A percentile compares a stretch with the other conserved stretches of the same genome.
Conservation (phyloP, 495 filamentous ascomycete species). For the Pyrenula massariospora region DNA sequence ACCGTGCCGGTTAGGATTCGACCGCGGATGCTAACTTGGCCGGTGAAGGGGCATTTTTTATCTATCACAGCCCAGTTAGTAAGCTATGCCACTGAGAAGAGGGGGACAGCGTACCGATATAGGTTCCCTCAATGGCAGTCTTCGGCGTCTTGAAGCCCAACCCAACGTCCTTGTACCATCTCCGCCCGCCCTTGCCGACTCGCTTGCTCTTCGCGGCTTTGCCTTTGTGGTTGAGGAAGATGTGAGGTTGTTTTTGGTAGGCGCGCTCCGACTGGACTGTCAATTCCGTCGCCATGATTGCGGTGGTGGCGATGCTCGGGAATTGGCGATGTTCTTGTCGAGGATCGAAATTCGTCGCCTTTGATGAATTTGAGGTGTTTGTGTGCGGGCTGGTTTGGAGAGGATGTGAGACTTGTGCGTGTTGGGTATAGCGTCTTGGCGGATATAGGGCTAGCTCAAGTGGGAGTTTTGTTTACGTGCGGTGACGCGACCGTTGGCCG, state of each 20-base stretch:
- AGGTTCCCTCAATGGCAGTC: slow-evolving; percentile 92
- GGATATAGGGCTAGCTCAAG: neutral
- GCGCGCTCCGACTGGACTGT: slow-evolving; percentile 96
- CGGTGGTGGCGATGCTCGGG: slow-evolving; percentile 37
- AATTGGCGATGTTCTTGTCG: slow-evolving; percentile 18
- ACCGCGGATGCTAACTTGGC: slow-evolving; percentile 94
- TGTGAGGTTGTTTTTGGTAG: slow-evolving; percentile 99
- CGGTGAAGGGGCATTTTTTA: slow-evolving; percentile 99
- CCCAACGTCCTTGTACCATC: slow-evolving; percentile 99
- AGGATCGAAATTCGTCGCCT: neutral
- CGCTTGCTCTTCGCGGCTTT: slow-evolving; percentile 75
- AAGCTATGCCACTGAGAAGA: neutral
- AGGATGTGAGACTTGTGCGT: neutral
- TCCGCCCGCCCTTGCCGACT: slow-evolving; percentile 71
- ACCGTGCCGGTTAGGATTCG: slow-evolving; percentile 99
- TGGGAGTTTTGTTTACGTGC: neutral
- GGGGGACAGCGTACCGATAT: slow-evolving; percentile 72
- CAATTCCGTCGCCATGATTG: slow-evolving; percentile 94
- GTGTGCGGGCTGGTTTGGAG: slow-evolving; percentile 7
- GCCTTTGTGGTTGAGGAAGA: slow-evolving; percentile 90
- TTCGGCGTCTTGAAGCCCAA: slow-evolving; percentile 96
- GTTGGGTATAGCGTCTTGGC: neutral
- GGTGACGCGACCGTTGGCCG: neutral
- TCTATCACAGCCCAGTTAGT: slow-evolving; percentile 44
- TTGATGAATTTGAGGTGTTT: slow-evolving; percentile 21